These are phyloP conservation scores for Scenedesmus sp. DNA, from an alignment of 163 green algal species.

Conservation along the genomic window DNA sequence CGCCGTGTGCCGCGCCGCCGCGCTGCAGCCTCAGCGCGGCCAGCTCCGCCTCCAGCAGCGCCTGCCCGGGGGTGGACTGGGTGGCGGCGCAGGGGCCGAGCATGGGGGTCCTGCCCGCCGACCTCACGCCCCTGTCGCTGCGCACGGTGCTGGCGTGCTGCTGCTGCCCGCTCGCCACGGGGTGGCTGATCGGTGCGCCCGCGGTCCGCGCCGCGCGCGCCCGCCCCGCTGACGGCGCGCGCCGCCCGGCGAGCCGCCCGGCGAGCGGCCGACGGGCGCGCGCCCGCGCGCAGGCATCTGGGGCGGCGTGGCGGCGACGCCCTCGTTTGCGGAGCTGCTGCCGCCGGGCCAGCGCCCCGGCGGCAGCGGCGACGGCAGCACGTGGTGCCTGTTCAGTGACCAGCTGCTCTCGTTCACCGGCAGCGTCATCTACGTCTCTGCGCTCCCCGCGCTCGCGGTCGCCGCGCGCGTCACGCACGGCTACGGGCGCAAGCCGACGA, in stretches of 20 bases:
- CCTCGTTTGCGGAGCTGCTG: not conserved
- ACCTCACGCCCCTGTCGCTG: not conserved
- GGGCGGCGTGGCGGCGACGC: slow-evolving; percentile 14
- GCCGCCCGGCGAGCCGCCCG: not conserved
- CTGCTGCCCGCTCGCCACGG: slow-evolving; percentile 5
- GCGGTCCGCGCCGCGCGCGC: no score
- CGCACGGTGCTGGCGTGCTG: not conserved
- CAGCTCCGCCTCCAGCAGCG: no score
- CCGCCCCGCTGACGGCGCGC: no score
- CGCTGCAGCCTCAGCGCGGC: no score
- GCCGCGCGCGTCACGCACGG: not conserved
- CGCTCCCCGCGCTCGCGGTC: not conserved
- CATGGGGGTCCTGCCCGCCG: not conserved
- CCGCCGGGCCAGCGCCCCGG: not conserved
- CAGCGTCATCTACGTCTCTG: slow-evolving; percentile 23
- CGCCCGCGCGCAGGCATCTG: slow-evolving; percentile 2
- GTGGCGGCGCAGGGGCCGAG: no score
- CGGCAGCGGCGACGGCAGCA: slow-evolving; percentile 1
- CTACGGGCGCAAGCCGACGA: not conserved
- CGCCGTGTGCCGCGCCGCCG: no score
- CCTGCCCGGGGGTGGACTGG: no score
- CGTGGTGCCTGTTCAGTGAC: slow-evolving; percentile 6
- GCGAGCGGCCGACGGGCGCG: not conserved
- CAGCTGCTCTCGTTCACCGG: not conserved
- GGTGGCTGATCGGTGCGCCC: not conserved